These are phyloP conservation scores for Arthrinium phaeospermum DNA, from an alignment of 2,329 filamentous ascomycete species.

Conservation along the genomic window DNA sequence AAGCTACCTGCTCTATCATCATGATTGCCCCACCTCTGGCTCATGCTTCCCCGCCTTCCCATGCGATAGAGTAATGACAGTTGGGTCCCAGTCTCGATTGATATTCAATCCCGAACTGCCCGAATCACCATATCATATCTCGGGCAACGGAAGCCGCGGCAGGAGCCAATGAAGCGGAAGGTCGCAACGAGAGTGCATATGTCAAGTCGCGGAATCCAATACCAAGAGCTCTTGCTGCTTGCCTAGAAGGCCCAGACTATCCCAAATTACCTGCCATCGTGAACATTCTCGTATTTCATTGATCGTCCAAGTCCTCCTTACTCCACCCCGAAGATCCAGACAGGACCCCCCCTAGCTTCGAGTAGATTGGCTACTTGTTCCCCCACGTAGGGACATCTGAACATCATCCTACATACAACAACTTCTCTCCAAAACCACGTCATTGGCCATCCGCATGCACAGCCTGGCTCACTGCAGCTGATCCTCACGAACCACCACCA, in stretches of 20 bases:
- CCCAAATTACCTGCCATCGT: background rate
- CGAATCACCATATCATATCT: background rate
- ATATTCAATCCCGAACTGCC: background rate
- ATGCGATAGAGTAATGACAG: slow-evolving; percentile 4
- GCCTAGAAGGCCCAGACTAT: background rate
- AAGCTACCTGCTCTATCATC: slow-evolving; percentile 6
- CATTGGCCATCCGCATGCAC: slow-evolving; percentile 22
- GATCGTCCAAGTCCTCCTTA: background rate
- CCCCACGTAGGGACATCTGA: background rate
- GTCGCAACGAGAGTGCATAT: background rate
- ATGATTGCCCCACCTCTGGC: slow-evolving; percentile 8
- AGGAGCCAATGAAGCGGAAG: background rate
- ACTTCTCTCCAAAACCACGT: slow-evolving; percentile 22
- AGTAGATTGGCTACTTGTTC: slow-evolving; percentile 9
- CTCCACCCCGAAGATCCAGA: slow-evolving; percentile 1
- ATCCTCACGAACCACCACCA: slow-evolving; percentile 1
- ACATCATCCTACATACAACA: slow-evolving; percentile 10
- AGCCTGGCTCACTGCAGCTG: slow-evolving; percentile 13
- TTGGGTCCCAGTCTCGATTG: slow-evolving; percentile 5
- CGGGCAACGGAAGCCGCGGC: background rate
- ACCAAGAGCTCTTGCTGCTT: background rate
- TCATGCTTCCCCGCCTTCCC: slow-evolving; percentile 17
- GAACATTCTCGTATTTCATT: background rate
- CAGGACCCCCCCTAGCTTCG: background rate
- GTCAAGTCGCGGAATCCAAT: slow-evolving; percentile 6